Evolutionary conservation across 441 rosid species (phyloP).

Genomic region (Lagerstroemia fauriei): DNA sequence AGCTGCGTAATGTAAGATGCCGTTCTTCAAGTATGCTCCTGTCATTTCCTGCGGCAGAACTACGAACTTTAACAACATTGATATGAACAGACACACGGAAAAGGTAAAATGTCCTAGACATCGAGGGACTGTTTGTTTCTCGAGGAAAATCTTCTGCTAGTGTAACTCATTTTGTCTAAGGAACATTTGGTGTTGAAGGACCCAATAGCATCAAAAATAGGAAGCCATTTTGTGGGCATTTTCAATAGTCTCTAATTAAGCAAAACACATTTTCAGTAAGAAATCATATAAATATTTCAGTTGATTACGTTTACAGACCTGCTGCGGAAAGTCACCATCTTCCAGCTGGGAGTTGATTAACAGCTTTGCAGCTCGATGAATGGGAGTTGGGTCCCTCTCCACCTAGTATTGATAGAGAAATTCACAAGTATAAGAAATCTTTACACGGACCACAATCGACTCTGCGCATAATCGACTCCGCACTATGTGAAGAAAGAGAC

Average conservation of each 20-base stretch:
- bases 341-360: slow-evolving; percentile 65
- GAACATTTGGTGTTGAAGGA: too few relatives aligned
- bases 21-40: slow-evolving; percentile 52
- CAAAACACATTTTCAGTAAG: too few relatives aligned
- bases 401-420: slow-evolving; percentile 33
- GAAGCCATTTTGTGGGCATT: too few relatives aligned
- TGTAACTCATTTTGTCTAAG: not conserved
- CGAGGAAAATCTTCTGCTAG: not conserved
- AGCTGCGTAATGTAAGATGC: slow-evolving; percentile 50
- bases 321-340: slow-evolving; percentile 65
- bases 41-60: slow-evolving; percentile 42
- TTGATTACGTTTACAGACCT: slow-evolving; percentile 36
- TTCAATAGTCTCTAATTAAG: too few relatives aligned
- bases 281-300: too few relatives aligned
- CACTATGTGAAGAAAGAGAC: not conserved
- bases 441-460: not conserved
- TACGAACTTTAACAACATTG: not conserved
- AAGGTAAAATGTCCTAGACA: not conserved
- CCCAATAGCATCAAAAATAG: too few relatives aligned
- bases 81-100: not conserved
- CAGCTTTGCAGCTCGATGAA: slow-evolving; percentile 62
- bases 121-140: not conserved
- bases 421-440: not conserved
- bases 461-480: not conserved
- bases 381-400: slow-evolving; percentile 58